phyloP scores from a whole-genome alignment of 2,329 filamentous ascomycete species.

The Claviceps maximensis region DNA sequence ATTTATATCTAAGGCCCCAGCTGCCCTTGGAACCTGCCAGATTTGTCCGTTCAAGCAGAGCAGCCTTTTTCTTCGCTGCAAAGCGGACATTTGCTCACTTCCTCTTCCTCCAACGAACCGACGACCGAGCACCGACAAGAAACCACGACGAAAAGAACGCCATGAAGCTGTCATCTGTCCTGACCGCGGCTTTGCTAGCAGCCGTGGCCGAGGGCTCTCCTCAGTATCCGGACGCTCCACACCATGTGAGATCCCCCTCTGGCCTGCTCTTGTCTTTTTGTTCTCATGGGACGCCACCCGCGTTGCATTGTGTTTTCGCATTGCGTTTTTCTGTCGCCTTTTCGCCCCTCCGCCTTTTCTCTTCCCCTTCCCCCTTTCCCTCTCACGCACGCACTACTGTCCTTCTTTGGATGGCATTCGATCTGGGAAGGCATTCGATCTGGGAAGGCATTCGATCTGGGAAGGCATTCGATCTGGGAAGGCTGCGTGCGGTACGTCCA shows the following conservation, averaged over 20 bases:
- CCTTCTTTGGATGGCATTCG: background rate
- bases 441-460: background rate
- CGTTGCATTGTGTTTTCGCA: background rate
- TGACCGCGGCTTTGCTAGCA: conserved; percentile 19
- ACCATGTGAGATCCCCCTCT: conserved; percentile 2
- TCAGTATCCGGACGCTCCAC: background rate
- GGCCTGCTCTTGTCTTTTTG: background rate
- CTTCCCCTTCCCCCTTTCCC: too few species aligned
- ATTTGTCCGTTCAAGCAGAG: background rate
- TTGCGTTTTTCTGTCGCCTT: too few species aligned
- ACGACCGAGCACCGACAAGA: background rate
- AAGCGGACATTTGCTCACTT: too few species aligned
- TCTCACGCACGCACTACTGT: too few species aligned
- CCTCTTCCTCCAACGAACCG: background rate
- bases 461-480: background rate
- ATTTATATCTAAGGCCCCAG: background rate
- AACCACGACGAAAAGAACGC: background rate
- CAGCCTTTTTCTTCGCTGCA: background rate
- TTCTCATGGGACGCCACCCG: too few species aligned
- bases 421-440: background rate
- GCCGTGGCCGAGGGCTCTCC: conserved; percentile 15
- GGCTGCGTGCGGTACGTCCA: background rate
- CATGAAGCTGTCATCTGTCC: conserved; percentile 22
- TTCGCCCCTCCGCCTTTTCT: too few species aligned
- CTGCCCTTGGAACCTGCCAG: too few species aligned